Evolutionary conservation across 441 rosid species (phyloP), one percentile per base, ranked within the genome.

Genomic region (Populus hybrid): DNA sequence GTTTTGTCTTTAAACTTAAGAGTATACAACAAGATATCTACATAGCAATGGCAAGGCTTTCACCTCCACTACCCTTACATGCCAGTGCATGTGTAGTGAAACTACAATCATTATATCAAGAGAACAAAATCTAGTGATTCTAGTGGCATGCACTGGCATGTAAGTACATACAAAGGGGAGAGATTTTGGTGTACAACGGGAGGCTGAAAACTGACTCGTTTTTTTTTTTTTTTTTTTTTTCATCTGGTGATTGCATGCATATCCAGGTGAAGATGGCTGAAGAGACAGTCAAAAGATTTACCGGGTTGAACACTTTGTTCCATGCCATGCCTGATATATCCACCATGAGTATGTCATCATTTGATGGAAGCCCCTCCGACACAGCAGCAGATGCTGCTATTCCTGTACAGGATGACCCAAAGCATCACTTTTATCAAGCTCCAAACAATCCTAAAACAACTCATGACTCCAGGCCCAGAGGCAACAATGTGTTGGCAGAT

Each of bases 241-340:
- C 34, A 34, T 34, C 0, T 32, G 63, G 68, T 54, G 23, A 73
- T 83, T 82, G 23, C 64, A 14, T 75, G 70, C 34, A 18, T 75
- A 72, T 85, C 28, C 87, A 95, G 98, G 99, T 95, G 80, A 91
- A 86, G 88, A 94, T 95, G 98, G 97, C 98, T 7, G 99, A 95
- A 84, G 98, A 95, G 85, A 88, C 89, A 0, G 97, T 95, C n/a
- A 95, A 92, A 82, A 87, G 89, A 78, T 89, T 93, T 46, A 92
- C 99, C 5, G 99, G 99, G 76, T 78, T 90, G 83, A 89, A 87
- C 79, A 92, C 93, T 0, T 74, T 86, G 73, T 78, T 89, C 69
- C 97, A 83, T 69, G 72, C 77, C 8, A 78, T 82, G 69, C 87
- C 93, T 50, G 92, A 85, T 16, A 78, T 86, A 72, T 88, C 94